A percentile compares a stretch with the other conserved stretches of the same genome.
Conservation (phyloP, 768 basidiomycete genomes). For the Dictyophora rubrovolvata region DNA sequence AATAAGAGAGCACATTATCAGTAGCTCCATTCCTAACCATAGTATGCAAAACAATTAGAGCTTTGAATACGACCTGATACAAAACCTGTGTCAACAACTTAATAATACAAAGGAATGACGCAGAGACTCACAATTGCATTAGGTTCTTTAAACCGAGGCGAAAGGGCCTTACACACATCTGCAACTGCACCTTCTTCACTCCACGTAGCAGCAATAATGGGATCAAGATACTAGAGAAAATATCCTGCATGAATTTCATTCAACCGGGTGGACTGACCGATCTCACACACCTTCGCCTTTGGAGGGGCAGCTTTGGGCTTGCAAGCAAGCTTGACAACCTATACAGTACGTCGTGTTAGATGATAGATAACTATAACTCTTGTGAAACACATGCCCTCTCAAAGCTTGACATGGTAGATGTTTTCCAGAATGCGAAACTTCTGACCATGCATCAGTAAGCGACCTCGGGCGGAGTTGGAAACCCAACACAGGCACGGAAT, state of each 20-base stretch:
- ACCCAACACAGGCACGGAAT: background rate
- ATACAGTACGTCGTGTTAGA: background rate
- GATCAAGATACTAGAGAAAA: slow-evolving; percentile 74
- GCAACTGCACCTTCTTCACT: slow-evolving; percentile 87
- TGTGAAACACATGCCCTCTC: slow-evolving; percentile 1
- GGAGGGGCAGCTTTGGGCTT: slow-evolving; percentile 95
- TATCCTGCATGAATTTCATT: background rate
- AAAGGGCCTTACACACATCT: slow-evolving; percentile 86
- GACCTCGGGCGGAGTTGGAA: slow-evolving; percentile 2
- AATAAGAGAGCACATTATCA: slow-evolving; percentile 79
- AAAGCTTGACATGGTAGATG: slow-evolving; percentile 8
- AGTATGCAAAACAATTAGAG: slow-evolving; percentile 86
- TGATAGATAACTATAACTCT: background rate
- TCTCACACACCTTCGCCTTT: slow-evolving; percentile 71
- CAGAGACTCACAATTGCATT: slow-evolving; percentile 66
- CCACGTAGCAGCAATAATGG: slow-evolving; percentile 95
- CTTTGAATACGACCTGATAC: slow-evolving; percentile 90
- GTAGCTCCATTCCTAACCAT: slow-evolving; percentile 97
- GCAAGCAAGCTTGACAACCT: slow-evolving; percentile 92
- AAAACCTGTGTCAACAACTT: background rate
- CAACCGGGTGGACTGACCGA: background rate
- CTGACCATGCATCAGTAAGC: slow-evolving; percentile 6
- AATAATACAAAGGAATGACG: background rate
- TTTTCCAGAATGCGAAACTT: background rate
- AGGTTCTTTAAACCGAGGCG: slow-evolving; percentile 79